Base-by-base conservation (phyloP, 2,329 filamentous ascomycete genomes). In the Aspergillus sp. region DNA sequence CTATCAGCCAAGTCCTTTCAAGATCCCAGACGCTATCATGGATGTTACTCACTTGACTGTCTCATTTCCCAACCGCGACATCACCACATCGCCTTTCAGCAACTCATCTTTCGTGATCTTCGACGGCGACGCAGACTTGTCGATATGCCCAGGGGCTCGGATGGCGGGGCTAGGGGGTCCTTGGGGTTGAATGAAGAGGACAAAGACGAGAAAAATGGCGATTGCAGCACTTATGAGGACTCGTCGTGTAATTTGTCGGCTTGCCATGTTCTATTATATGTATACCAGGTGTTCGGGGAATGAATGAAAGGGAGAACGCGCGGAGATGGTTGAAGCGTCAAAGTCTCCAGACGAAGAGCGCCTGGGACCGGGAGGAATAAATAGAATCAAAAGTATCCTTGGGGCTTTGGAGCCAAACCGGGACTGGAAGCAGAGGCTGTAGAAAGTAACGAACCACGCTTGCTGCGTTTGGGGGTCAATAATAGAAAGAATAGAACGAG, bases 41-140 rank as follows among this genome's bases (percentile, higher is more conserved):
- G 6, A n/a, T n/a, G 12, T 27, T 9, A 8, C 62, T 53, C 63
- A 72, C 69, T 74, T 75, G 9, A 67, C 64, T 4, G 73, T 76
- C 50, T 69, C 73, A 52, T 76, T 76, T 19, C 68, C 72, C 41
- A 75, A 57, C 44, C 68, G 69, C 9, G 69, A 65, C 69, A 73
- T 73, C 39, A 75, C 67, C 28, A 69, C 65, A 28, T 60, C 64
- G 27, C 73, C 73, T 48, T 70, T 68, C 35, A 71, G 55, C 41
- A 68, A 60, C 35, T 67, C 64, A 47, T 67, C 60, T 34, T 62
- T 57, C 29, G 63, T 55, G 26, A 57, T 43, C 19, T 52, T 49
- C 32, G 59, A 48, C 4, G 19, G 12, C 29, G 56, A 52, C 9
- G 57, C 43, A 9, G 59, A 48, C 49, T 68, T 62, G 35, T 60